Conservation (phyloP, 1,284 basidiomycete genomes). For the Laetiporus sulphureus region DNA sequence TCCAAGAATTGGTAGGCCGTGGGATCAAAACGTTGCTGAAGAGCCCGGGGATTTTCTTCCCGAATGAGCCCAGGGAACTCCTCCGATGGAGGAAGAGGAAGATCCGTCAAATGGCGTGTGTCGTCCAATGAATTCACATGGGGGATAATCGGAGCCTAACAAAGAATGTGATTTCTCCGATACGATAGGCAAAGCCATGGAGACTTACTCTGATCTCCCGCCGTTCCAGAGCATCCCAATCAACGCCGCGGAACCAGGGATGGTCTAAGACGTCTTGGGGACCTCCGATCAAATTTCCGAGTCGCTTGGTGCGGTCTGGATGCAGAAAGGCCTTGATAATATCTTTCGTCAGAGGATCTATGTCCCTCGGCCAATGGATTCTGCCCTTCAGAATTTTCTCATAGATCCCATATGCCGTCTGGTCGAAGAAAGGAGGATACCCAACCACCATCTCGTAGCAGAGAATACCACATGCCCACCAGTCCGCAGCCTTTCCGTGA, state of each 20-base stretch:
- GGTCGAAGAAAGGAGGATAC: conserved; percentile 91
- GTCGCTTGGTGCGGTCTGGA: conserved; percentile 88
- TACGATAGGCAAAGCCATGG: conserved; percentile 7
- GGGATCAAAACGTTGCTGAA: conserved; percentile 59
- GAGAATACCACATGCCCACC: conserved; percentile 97
- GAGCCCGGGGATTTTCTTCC: conserved; percentile 48
- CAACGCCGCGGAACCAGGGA: conserved; percentile 92
- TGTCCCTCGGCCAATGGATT: conserved; percentile 88
- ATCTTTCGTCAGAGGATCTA: conserved; percentile 72
- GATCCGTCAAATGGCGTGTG: conserved; percentile 73
- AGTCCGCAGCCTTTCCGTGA: conserved; percentile 97
- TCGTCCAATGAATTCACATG: conserved; percentile 72
- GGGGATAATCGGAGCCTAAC: conserved; percentile 75
- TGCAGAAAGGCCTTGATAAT: conserved; percentile 85
- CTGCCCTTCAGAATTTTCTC: conserved; percentile 92
- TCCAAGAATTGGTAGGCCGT: conserved; percentile 65
- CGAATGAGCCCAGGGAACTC: conserved; percentile 72
- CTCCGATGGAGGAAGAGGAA: conserved; percentile 64
- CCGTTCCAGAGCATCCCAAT: conserved; percentile 78
- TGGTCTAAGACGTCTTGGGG: conserved; percentile 91
- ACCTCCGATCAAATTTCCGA: conserved; percentile 92
- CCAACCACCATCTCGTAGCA: conserved; percentile 98
- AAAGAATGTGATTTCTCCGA: conserved; percentile 6
- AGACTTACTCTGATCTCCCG: conserved; percentile 65
- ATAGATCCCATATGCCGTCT: conserved; percentile 90